Evolutionary conservation across 2,329 filamentous ascomycete genomes (phyloP), one percentile per base, ranked within the genome.

Genomic region (Microcyclospora tardicrescens): DNA sequence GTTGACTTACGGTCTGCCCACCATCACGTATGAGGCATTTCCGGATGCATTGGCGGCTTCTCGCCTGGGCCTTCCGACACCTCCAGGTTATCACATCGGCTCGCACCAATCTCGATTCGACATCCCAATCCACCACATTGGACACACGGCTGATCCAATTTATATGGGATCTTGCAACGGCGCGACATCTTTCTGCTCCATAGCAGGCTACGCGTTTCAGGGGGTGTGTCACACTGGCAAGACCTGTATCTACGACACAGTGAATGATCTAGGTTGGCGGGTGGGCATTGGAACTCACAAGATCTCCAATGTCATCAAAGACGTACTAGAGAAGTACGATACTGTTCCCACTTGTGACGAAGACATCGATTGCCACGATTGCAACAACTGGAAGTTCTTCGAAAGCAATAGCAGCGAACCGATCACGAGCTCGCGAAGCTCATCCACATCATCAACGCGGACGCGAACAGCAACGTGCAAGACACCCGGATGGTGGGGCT

Each of bases 121-220:
- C 52, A 93, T 85, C 0, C 87, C 84, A 10, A 71, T 82, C 0
- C 93, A 78, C 55, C 91, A 98, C 60, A 89, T 95, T 57, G 91
- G 91, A 3, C 87, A 96, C 54, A 96, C 86, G 0, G 91, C 91
- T 1, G 91, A 98, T 60, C 91, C 91, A 0, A 79, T 98, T 28
- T 98, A 81, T 54, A 87, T 95, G 65, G 91, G 91, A 27, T 84
- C 80, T 1, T 96, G 91, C 63, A 95, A 94, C 53, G 84, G 83
- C 27, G 84, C 84, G 2, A 86, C 84, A 2, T 87, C 89, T 2
- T 78, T 81, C 10, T 96, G 91, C 60, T 91, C 87, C 0, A 78
- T 93, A 53, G 89, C 79, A 2, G 91, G 91, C 0, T 98, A 96
- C 58, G 87, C 91, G 1, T 73, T 98, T 69, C 86, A 98, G 61